Evolutionary conservation across 73 alveolate genomes (phyloP).

Genomic region (Paramecium biaurelia): DNA sequence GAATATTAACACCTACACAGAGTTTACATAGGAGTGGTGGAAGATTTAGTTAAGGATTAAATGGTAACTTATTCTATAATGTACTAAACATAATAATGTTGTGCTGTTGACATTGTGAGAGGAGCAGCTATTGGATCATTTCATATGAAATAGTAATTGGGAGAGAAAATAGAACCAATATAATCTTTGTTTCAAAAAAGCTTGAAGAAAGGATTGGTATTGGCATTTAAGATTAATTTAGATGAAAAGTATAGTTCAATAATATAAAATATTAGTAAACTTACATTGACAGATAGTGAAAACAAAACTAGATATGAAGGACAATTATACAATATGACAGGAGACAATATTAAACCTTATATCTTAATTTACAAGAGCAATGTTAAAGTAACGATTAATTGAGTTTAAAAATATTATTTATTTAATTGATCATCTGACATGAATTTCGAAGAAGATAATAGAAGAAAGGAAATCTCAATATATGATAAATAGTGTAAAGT

Average conservation of each 20-base stretch:
- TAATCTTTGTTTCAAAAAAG: not conserved
- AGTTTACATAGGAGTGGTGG: constrained; percentile 33
- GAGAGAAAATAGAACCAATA: not conserved
- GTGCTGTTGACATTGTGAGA: constrained; percentile 27
- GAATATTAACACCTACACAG: constrained; percentile 20
- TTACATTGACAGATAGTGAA: not conserved
- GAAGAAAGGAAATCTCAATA: not conserved
- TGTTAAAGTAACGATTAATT: not conserved
- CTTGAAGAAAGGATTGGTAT: not conserved
- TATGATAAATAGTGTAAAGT: not conserved
- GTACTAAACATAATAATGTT: not conserved
- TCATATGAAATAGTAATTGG: not conserved
- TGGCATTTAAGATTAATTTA: constrained; percentile 10
- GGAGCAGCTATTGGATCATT: constrained; percentile 21
- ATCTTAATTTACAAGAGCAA: constrained; percentile 1
- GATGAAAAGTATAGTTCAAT: not conserved
- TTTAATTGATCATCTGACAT: not conserved
- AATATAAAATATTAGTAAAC: not conserved
- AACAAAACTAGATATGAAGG: constrained; percentile 17
- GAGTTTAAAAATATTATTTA: not conserved
- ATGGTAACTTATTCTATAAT: not conserved
- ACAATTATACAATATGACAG: not conserved
- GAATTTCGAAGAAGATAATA: not conserved
- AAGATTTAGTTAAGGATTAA: constrained; percentile 35
- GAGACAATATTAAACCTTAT: constrained; percentile 1